A percentile compares a stretch with the other conserved stretches of the same genome.
Evolutionary conservation across 768 basidiomycete species (phyloP).

Genomic region (Amylocystis lapponica): DNA sequence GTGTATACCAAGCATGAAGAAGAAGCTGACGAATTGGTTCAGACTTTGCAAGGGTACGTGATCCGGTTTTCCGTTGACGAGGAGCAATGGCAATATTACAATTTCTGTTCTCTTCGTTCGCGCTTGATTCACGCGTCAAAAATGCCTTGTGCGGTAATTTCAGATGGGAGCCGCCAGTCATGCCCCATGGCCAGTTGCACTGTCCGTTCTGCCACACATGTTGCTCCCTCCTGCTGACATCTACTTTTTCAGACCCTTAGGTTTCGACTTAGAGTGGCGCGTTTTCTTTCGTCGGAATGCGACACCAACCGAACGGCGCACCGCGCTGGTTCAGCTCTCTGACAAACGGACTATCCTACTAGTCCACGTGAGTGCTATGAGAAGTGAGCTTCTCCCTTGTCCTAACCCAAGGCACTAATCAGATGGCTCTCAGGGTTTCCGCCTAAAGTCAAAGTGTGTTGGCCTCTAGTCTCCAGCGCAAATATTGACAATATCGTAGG

Average conservation of each 20-base stretch:
- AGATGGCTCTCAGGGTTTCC: slow-evolving; percentile 34
- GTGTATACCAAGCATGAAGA: slow-evolving; percentile 37
- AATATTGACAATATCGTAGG: slow-evolving; percentile 22
- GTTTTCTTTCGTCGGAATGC: slow-evolving; percentile 27
- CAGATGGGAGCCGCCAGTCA: no score
- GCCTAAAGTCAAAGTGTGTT: slow-evolving; percentile 30
- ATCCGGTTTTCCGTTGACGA: no score
- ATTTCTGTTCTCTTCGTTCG: not conserved
- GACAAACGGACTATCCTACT: slow-evolving; percentile 39
- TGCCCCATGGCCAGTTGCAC: not conserved
- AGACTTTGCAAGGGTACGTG: slow-evolving; percentile 31
- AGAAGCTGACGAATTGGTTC: slow-evolving; percentile 36
- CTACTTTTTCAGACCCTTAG: slow-evolving; percentile 32
- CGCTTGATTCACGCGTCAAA: not conserved
- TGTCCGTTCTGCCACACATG: no score
- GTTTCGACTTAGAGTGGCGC: slow-evolving; percentile 49
- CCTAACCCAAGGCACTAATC: not conserved
- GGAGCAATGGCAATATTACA: no score
- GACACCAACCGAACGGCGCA: slow-evolving; percentile 24
- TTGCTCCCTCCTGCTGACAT: not conserved
- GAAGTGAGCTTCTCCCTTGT: slow-evolving; percentile 28
- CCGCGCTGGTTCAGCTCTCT: slow-evolving; percentile 42
- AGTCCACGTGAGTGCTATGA: slow-evolving; percentile 44
- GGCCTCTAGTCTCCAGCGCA: not conserved
- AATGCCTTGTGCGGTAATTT: slow-evolving; percentile 1